Base-by-base conservation (phyloP, 441 rosid genomes). In the Populus hybrid region DNA sequence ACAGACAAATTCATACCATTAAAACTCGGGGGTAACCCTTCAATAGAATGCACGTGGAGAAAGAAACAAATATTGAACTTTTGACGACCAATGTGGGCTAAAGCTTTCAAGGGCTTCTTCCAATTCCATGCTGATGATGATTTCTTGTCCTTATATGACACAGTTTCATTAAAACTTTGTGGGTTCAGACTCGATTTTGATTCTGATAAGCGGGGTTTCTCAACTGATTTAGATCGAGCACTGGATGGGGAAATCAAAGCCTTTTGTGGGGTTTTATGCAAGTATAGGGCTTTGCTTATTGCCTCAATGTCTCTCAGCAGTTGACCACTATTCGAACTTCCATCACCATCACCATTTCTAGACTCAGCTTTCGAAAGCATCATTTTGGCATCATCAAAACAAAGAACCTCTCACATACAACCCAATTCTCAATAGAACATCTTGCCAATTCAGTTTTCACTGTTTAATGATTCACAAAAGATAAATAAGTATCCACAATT, bases 51-150 rank as follows among this genome's bases (percentile, higher is more conserved):
- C 80, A 88, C 95, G 71, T 93, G 93, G 77, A 95, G 87, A 80
- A 80, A 88, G 85, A 95, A 95, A 82, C 85, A 90, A 73, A 90
- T 79, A 81, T 86, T 82, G 74, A 88, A 90, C 81, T 86, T 85
- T 35, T 86, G 90, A 72, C 79, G 80, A 75, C 91, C 72, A 66
- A 90, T 84, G 83, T 90, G 92, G 67, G 90, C 81, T 78, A 93
- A 81, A 28, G 93, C 94, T 83, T 90, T 91, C 72, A 91, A 79
- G 18, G 97, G 90, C 57, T 89, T 95, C 94, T 93, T 95, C 97
- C 97, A 95, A 73, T 85, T 89, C 95, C 97, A 88, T 8, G 74
- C 16, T 1, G 87, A 84, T 2, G 82, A 82, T 0, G 87, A 76
- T 85, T 86, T 92, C 87, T 86, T 88, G 69, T 80, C 85, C 86